Base-by-base conservation (phyloP, 306 rosid species). In the Delonix regia region DNA sequence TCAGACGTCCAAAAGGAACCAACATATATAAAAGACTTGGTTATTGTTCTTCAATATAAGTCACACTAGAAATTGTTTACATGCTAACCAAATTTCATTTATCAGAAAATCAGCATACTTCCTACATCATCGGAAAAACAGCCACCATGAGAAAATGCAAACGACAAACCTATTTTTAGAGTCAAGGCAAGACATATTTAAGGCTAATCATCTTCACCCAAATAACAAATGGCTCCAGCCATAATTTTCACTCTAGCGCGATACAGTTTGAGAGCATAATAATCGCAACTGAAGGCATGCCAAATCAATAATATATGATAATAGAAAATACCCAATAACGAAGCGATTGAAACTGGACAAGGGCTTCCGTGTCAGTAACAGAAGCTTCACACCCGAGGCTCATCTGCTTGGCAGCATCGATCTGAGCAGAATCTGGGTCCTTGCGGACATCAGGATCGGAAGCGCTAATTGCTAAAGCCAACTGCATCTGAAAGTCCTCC, bases 401-500 rank as follows among this genome's bases (percentile, higher is more conserved):
- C 87, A 96, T 96, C 96, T 91, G 96, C 87, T 93, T 96, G 3
- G 96, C 99, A 18, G 98, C 98, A 80, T 96, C 94, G 97, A 96
- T 96, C 98, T 96, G 99, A 30, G 96, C 96, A 21, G 98, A 85
- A 76, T 96, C 99, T 6, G 96, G 89, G 36, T 87, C 91, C 44
- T 85, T 89, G 0, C 83, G 87, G 21, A 86, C 78, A 84, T 91
- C 96, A 74, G 97, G 87, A 89, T 93, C 96, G 22, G 99, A 93
- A 39, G 92, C 99, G 70, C 99, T 96, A 57, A 96, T 96, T 39
- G 99, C 99, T n/a, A 93, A 83, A 30, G 99, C 99, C 86, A 96
- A 79, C 82, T 96, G 98, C 71, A 96, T 89, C 93, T 96, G 98
- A 88, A 87, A 93, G 87, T 96, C 99, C 85, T 96, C 99, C 85